These are phyloP conservation scores for Neurospora sp. DNA, from an alignment of 495 filamentous ascomycete species.

Conservation along the genomic window DNA sequence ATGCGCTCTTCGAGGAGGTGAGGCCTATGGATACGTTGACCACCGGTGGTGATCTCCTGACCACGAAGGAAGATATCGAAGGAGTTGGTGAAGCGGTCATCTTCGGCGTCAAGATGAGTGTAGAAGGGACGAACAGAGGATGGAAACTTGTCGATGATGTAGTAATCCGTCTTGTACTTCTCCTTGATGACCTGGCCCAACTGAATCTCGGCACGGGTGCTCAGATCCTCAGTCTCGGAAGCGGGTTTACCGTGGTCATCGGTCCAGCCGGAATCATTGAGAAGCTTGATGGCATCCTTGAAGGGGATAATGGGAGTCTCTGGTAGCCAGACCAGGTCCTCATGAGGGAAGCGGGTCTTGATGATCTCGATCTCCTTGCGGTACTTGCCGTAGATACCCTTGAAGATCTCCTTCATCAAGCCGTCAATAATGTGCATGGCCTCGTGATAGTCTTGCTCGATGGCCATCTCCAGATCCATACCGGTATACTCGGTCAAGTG, in stretches of 20 bases:
- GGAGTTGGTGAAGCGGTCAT: slow-evolving; percentile 70
- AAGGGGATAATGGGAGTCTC: slow-evolving; percentile 76
- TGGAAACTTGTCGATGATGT: slow-evolving; percentile 91
- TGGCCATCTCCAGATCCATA: slow-evolving; percentile 90
- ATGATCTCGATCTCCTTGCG: slow-evolving; percentile 58
- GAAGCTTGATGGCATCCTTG: slow-evolving; percentile 63
- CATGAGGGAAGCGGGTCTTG: slow-evolving; percentile 48
- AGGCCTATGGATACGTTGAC: slow-evolving; percentile 83
- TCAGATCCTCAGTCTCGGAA: slow-evolving; percentile 63
- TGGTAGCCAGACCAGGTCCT: slow-evolving; percentile 63
- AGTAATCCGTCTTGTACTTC: slow-evolving; percentile 84
- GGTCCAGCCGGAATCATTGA: slow-evolving; percentile 72
- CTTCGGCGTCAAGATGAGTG: slow-evolving; percentile 76
- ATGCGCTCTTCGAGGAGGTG: slow-evolving; percentile 66
- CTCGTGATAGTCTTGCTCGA: slow-evolving; percentile 85
- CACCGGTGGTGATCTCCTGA: slow-evolving; percentile 85
- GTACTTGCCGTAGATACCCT: slow-evolving; percentile 60
- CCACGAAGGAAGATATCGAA: slow-evolving; percentile 94
- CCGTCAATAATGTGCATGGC: slow-evolving; percentile 71
- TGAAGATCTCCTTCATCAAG: slow-evolving; percentile 82
- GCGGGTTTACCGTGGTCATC: slow-evolving; percentile 63
- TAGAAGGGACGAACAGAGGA: slow-evolving; percentile 79
- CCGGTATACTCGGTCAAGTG: slow-evolving; percentile 96
- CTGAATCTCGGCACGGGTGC: slow-evolving; percentile 78
- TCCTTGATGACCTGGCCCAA: slow-evolving; percentile 74